These are phyloP conservation scores for Pelargonium myrrhifolium DNA, from an alignment of 441 rosid genomes.

Conservation along the genomic window DNA sequence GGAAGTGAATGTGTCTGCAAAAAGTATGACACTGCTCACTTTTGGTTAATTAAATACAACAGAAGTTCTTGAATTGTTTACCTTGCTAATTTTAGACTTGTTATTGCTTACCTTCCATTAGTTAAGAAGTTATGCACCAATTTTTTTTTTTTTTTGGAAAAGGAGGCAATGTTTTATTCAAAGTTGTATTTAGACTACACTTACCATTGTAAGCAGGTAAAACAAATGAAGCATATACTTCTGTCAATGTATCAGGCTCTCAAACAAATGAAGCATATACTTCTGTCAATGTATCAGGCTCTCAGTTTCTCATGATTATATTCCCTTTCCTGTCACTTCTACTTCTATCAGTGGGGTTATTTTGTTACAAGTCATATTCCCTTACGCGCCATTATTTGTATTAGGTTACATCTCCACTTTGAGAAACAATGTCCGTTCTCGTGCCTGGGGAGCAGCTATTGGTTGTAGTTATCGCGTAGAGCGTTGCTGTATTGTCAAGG, in stretches of 20 bases:
- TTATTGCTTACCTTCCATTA: no score
- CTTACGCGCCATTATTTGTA: conserved; percentile 15
- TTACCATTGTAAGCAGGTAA: neutral
- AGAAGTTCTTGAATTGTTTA: no score
- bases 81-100: no score
- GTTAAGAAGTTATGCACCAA: no score
- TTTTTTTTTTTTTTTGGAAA: no score
- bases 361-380: neutral
- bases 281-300: neutral
- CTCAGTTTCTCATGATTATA: neutral
- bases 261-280: no score
- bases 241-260: no score
- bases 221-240: conserved; percentile 1
- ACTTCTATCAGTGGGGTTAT: neutral
- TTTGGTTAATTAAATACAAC: no score
- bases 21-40: no score
- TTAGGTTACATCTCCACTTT: conserved; percentile 84
- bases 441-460: conserved; percentile 99
- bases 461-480: conserved; percentile 94
- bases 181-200: no score
- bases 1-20: no score
- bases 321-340: neutral
- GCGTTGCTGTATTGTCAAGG: conserved; percentile 96
- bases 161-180: no score
- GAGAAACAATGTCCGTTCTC: conserved; percentile 94